These are phyloP conservation scores for Gorgonomyces haynaldii DNA, from an alignment of 192 early-diverging fungal genomes.

Conservation along the genomic window DNA sequence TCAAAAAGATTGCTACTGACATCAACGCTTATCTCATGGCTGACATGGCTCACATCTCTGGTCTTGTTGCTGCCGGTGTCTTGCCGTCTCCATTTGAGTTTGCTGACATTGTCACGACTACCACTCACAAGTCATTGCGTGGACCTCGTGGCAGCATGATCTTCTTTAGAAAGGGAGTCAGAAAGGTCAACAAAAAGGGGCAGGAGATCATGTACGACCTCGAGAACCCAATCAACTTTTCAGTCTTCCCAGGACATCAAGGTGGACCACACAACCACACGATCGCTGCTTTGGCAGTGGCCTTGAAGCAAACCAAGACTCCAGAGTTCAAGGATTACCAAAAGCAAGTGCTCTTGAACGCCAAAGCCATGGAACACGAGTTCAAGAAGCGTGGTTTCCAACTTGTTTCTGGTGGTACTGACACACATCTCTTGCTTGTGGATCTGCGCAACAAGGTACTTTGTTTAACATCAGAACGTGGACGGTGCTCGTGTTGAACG, in stretches of 20 bases:
- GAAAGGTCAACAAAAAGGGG: slow-evolving; percentile 81
- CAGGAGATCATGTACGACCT: slow-evolving; percentile 77
- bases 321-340: slow-evolving; percentile 86
- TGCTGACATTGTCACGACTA: slow-evolving; percentile 97
- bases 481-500: slow-evolving; percentile 96
- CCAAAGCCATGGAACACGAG: slow-evolving; percentile 72
- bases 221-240: slow-evolving; percentile 89
- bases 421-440: slow-evolving; percentile 87
- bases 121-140: slow-evolving; percentile 96
- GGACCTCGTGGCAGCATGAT: slow-evolving; percentile 99
- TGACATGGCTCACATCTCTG: slow-evolving; percentile 95
- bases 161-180: slow-evolving; percentile 92
- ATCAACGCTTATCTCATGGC: slow-evolving; percentile 86
- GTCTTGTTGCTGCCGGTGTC: slow-evolving; percentile 78
- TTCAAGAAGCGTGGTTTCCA: slow-evolving; percentile 63
- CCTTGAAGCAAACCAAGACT: slow-evolving; percentile 78
- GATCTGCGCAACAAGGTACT: slow-evolving; percentile 64
- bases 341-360: slow-evolving; percentile 79
- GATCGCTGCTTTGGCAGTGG: slow-evolving; percentile 89
- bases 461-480: slow-evolving; percentile 43
- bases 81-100: slow-evolving; percentile 82
- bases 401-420: slow-evolving; percentile 86
- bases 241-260: slow-evolving; percentile 98
- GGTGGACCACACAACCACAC: slow-evolving; percentile 99
- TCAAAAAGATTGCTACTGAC: slow-evolving; percentile 72